Evolutionary conservation across 495 filamentous ascomycete species (phyloP).

Genomic region (Xeromyces bisporus): DNA sequence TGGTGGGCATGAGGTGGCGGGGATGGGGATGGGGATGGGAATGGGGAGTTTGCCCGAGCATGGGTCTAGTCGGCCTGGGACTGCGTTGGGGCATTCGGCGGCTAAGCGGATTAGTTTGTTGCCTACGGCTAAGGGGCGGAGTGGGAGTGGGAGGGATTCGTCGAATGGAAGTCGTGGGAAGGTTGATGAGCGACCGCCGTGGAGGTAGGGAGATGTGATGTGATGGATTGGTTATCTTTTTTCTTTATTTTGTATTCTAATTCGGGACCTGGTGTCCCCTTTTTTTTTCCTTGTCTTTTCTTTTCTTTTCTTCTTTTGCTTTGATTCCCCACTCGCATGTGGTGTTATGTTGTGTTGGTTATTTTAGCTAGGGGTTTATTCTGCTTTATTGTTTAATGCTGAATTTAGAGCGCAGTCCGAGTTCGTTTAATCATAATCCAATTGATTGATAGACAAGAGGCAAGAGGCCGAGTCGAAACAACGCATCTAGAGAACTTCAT

Average conservation of each 20-base stretch:
- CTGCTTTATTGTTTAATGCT: constrained; percentile 3
- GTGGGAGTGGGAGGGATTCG: constrained; percentile 14
- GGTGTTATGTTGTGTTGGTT: constrained; percentile 2
- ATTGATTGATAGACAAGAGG: neutral
- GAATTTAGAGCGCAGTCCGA: no score
- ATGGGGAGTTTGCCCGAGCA: no score
- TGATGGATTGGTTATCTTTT: constrained; percentile 2
- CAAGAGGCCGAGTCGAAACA: no score
- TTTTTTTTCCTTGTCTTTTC: constrained; percentile 1
- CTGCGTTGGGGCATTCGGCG: constrained; percentile 26
- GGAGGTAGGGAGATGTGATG: constrained; percentile 15
- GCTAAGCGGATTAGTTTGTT: constrained; percentile 34
- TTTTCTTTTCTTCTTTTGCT: constrained; percentile 5
- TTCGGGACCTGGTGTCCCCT: neutral
- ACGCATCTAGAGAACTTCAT: no score
- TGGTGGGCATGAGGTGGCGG: no score
- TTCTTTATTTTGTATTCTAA: neutral
- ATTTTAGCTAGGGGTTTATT: no score
- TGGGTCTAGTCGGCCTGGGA: constrained; percentile 24
- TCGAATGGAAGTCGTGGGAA: constrained; percentile 13
- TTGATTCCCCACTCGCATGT: constrained; percentile 15
- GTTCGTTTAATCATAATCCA: constrained; percentile 1
- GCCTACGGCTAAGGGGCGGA: constrained; percentile 21
- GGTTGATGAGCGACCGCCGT: constrained; percentile 21
- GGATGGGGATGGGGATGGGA: no score